Conservation (phyloP, 768 basidiomycete species). For the Suillus sp. region DNA sequence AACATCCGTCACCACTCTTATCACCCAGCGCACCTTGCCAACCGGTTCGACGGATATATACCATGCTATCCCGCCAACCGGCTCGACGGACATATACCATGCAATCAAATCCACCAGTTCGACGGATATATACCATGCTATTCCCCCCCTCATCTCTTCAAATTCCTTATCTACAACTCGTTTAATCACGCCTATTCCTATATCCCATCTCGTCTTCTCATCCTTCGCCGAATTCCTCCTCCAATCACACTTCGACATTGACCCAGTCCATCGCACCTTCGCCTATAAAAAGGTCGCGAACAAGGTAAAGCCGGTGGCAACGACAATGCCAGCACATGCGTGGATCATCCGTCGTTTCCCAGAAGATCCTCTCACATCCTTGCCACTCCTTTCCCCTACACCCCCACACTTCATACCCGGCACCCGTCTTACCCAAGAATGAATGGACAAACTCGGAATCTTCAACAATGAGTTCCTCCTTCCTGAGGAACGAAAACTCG, state of each 20-base stretch:
- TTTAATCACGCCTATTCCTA: no score
- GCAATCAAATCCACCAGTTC: no score
- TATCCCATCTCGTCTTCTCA: neutral
- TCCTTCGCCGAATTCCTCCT: constrained; percentile 5
- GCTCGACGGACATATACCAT: no score
- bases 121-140: no score
- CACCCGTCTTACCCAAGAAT: neutral
- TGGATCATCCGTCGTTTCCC: constrained; percentile 33
- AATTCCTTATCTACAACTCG: no score
- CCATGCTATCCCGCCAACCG: no score
- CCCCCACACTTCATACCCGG: constrained; percentile 4
- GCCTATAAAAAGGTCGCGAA: constrained; percentile 38
- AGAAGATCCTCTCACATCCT: constrained; percentile 34
- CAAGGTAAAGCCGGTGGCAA: constrained; percentile 34
- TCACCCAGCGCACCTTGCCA: no score
- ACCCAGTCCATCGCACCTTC: neutral
- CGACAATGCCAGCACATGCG: constrained; percentile 33
- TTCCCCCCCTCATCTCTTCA: no score
- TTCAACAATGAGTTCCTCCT: neutral
- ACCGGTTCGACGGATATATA: no score
- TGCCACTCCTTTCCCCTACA: neutral
- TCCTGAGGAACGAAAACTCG: constrained; percentile 11
- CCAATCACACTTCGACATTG: neutral
- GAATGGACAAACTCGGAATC: neutral
- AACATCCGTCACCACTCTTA: no score